Evolutionary conservation across 768 basidiomycete species (phyloP).

Genomic region (Lyophyllum semitale): DNA sequence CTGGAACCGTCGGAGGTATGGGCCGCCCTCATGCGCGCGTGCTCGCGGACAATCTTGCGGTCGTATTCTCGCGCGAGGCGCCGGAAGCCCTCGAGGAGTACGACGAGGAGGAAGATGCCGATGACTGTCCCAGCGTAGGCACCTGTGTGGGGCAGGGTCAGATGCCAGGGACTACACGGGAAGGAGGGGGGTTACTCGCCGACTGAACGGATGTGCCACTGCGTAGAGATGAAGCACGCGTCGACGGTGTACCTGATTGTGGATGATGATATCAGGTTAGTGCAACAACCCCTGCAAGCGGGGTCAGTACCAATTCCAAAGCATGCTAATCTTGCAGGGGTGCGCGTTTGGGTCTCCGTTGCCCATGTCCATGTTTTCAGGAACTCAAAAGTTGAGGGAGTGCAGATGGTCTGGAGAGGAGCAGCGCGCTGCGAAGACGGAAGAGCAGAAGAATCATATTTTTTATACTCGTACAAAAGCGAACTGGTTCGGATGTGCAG

Average conservation of each 20-base stretch:
- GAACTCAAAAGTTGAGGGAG: not conserved
- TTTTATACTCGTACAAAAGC: not conserved
- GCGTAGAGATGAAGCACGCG: not conserved
- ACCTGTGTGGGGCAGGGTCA: not conserved
- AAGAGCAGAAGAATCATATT: not conserved
- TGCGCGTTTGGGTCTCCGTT: not conserved
- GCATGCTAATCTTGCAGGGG: constrained; percentile 4
- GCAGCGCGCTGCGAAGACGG: not conserved
- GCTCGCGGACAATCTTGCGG: not conserved
- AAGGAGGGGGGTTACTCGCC: not conserved
- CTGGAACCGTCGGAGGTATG: not conserved
- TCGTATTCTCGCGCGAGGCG: constrained; percentile 2
- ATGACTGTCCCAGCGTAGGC: not conserved
- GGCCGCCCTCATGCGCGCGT: not conserved
- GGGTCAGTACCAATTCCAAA: not conserved
- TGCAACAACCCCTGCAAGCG: not conserved
- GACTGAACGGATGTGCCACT: constrained; percentile 3
- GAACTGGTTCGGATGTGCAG: not conserved
- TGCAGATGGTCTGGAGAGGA: no score
- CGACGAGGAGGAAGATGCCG: not conserved
- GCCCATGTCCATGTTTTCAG: not conserved
- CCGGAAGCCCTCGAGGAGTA: not conserved
- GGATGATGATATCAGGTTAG: not conserved
- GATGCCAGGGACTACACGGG: not conserved
- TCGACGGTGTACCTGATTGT: not conserved